Percentiles rank a stretch among this genome's conserved stretches.
These are phyloP conservation scores for Limonium bicolor DNA, from an alignment of 148 eudicot genomes.

Conservation along the genomic window DNA sequence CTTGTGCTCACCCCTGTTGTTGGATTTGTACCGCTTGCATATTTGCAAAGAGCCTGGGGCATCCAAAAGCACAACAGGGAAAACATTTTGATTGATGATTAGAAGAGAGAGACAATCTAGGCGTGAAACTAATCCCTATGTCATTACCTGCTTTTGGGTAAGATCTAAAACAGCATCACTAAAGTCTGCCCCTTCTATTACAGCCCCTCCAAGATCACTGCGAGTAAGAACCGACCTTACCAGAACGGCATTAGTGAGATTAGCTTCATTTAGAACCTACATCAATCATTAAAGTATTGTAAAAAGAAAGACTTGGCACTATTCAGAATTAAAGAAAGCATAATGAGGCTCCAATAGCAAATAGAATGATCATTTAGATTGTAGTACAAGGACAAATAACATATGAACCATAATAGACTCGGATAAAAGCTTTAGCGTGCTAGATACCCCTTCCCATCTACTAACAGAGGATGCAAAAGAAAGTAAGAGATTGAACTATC, in stretches of 20 bases:
- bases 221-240: constrained; percentile 90
- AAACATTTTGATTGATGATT: too few species aligned
- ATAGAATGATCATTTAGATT: too few species aligned
- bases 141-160: constrained; percentile 82
- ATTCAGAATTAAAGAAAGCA: too few species aligned
- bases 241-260: constrained; percentile 78
- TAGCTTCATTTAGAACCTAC: constrained; percentile 89
- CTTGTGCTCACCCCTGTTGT: constrained; percentile 84
- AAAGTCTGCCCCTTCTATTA: constrained; percentile 88
- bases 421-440: too few species aligned
- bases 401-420: too few species aligned
- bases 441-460: too few species aligned
- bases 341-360: too few species aligned
- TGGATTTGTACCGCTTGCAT: constrained; percentile 86
- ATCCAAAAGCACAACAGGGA: background rate
- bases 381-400: too few species aligned
- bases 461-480: too few species aligned
- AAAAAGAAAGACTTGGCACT: background rate
- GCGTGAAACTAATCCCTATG: too few species aligned
- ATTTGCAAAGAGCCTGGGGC: constrained; percentile 82
- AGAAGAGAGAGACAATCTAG: too few species aligned
- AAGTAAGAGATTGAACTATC: too few species aligned
- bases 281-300: background rate
- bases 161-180: constrained; percentile 96
- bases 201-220: constrained; percentile 92